Conservation (phyloP, 768 basidiomycete species). For the Lentinula detonsa region DNA sequence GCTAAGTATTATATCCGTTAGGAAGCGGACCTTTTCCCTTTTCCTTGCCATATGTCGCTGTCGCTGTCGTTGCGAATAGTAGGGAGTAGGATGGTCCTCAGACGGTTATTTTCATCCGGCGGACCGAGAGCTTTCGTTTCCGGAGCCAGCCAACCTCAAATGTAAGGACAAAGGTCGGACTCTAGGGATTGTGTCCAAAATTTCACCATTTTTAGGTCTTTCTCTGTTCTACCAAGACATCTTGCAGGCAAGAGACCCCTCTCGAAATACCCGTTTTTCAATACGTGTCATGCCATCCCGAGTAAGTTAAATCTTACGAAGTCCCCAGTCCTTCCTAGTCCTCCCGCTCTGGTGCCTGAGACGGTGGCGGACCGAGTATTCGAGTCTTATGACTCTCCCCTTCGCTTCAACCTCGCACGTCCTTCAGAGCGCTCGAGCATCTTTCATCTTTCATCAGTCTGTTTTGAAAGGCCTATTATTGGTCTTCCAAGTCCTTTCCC, state of each 20-base stretch:
- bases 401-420: background rate
- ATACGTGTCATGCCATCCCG: background rate
- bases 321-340: background rate
- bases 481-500: background rate
- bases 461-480: background rate
- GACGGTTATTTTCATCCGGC: background rate
- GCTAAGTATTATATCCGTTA: background rate
- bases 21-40: background rate
- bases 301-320: background rate
- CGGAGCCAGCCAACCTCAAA: background rate
- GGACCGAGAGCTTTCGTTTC: background rate
- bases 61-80: background rate
- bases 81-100: background rate
- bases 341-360: background rate
- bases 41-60: too few species aligned
- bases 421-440: background rate
- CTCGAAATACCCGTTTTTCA: background rate
- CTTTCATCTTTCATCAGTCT: background rate
- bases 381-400: background rate
- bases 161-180: background rate
- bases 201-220: background rate
- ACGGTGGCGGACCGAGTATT: background rate
- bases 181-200: too few species aligned
- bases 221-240: background rate
- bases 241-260: background rate